Conservation (phyloP, 352 stramenopile genomes). For the Phytophthora agathidicida region DNA sequence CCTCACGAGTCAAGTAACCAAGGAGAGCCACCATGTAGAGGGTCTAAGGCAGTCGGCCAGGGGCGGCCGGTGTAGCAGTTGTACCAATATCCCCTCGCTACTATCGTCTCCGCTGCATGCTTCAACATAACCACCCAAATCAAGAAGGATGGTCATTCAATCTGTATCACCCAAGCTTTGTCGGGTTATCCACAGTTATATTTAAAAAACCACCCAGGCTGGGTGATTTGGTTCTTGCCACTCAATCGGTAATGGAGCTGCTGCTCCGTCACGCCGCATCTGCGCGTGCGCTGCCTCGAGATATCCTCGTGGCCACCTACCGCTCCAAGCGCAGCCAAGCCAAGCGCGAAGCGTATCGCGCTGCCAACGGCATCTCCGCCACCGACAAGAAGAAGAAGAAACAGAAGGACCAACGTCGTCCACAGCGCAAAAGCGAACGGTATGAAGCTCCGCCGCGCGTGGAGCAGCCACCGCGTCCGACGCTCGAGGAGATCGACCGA, state of each 20-base stretch:
- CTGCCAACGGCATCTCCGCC: neutral
- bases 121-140: conserved; percentile 2
- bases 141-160: conserved; percentile 6
- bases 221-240: conserved; percentile 21
- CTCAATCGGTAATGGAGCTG: conserved; percentile 49
- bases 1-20: conserved; percentile 12
- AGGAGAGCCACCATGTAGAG: conserved; percentile 31
- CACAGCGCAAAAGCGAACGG: conserved; percentile 9
- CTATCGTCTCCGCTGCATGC: conserved; percentile 1
- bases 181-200: too few relatives aligned
- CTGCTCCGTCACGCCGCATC: conserved; percentile 28
- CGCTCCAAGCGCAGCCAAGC: conserved; percentile 56
- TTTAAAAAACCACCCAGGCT: too few relatives aligned
- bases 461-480: conserved; percentile 23
- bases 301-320: conserved; percentile 50
- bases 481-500: conserved; percentile 44
- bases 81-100: conserved; percentile 25
- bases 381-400: conserved; percentile 26
- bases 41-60: conserved; percentile 20
- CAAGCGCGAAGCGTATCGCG: conserved; percentile 37
- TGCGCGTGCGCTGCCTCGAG: conserved; percentile 14
- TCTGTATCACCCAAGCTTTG: neutral
- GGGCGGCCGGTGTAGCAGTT: conserved; percentile 23
- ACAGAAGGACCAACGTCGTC: conserved; percentile 16
- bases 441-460: conserved; percentile 8